phyloP scores from a whole-genome alignment of 139 green algal species.

The Dunaliella sp. region DNA sequence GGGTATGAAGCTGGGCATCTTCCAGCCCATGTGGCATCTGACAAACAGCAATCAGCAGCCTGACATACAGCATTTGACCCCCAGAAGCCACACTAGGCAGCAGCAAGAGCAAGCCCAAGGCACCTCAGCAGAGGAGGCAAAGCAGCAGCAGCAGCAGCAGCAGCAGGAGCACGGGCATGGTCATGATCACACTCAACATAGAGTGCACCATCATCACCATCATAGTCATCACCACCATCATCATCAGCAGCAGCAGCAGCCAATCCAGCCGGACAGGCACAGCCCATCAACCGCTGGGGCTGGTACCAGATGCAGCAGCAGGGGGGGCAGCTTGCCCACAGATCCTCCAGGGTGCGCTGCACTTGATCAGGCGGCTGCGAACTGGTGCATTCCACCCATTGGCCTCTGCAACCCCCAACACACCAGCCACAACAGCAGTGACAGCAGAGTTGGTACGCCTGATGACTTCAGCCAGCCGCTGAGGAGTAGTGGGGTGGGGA shows the following conservation, averaged over 20 bases:
- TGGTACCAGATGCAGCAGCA: neutral
- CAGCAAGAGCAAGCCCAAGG: neutral
- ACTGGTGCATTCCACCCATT: too few species aligned
- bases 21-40: neutral
- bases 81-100: neutral
- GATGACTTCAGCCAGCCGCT: neutral
- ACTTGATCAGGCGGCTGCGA: neutral
- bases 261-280: neutral
- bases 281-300: too few species aligned
- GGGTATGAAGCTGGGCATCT: neutral
- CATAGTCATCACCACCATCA: neutral
- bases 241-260: neutral
- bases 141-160: neutral
- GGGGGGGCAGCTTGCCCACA: neutral
- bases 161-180: neutral
- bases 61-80: neutral
- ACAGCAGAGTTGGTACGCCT: neutral
- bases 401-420: too few species aligned
- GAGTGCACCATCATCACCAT: neutral
- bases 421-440: too few species aligned
- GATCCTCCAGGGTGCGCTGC: neutral
- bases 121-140: neutral
- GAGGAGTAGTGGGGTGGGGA: too few species aligned
- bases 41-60: neutral
- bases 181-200: too few species aligned